Conservation (phyloP, 1,139 yeast species). For the Protomyces pachydermus region DNA sequence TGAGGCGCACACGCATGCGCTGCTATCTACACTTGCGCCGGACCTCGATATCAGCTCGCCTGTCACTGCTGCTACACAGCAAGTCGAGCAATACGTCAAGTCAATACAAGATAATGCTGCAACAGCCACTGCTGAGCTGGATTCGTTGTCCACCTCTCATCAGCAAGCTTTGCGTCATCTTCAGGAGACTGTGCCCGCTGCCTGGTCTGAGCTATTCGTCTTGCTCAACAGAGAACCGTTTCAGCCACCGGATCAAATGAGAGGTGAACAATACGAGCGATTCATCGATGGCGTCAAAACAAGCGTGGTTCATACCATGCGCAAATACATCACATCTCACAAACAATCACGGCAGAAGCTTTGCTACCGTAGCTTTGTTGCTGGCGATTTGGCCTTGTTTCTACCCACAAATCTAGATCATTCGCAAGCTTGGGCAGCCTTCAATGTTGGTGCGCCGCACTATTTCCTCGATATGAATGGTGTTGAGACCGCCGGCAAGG, state of each 20-base stretch:
- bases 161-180: neutral
- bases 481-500: conserved; percentile 14
- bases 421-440: conserved; percentile 26
- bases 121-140: neutral
- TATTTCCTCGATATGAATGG: conserved; percentile 22
- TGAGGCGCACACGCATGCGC: neutral
- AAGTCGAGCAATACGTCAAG: neutral
- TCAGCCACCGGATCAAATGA: neutral
- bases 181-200: conserved; percentile 12
- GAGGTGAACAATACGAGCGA: neutral
- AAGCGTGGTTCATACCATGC: conserved; percentile 5
- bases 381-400: conserved; percentile 52
- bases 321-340: conserved; percentile 23
- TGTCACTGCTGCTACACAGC: neutral
- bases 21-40: neutral
- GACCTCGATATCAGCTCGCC: neutral
- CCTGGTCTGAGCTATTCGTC: conserved; percentile 4
- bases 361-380: conserved; percentile 48
- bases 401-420: conserved; percentile 48
- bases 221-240: conserved; percentile 6
- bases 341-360: conserved; percentile 40
- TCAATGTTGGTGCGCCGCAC: conserved; percentile 26
- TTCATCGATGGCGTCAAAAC: neutral
- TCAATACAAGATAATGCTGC: neutral
- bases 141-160: neutral